Percentiles rank a stretch among this genome's conserved stretches.
Evolutionary conservation across 2,329 filamentous ascomycete genomes (phyloP).

Genomic region (Pseudocercospora musae): DNA sequence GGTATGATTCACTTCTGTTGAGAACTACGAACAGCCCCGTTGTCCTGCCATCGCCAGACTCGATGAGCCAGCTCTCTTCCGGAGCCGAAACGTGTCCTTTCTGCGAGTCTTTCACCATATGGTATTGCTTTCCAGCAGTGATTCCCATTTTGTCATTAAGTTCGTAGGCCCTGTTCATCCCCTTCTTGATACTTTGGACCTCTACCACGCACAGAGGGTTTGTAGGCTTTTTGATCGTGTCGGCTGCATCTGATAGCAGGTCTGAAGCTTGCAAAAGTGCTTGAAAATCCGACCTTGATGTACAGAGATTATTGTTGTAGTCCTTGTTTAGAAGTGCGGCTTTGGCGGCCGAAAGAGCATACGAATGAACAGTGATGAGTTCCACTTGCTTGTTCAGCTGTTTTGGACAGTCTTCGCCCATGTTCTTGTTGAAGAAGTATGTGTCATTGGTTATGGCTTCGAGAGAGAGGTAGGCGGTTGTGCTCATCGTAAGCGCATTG

Average conservation of each 20-base stretch:
- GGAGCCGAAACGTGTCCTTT: background rate
- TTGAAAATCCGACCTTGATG: background rate
- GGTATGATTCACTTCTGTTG: background rate
- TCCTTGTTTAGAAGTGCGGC: background rate
- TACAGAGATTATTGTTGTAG: background rate
- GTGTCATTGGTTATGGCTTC: background rate
- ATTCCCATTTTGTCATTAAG: background rate
- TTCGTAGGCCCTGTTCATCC: background rate
- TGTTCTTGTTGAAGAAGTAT: background rate
- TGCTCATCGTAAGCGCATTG: background rate
- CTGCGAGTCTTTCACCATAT: background rate
- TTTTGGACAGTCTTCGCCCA: background rate
- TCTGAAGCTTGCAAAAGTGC: background rate
- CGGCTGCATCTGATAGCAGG: background rate
- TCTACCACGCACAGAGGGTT: background rate
- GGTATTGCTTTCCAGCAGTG: background rate
- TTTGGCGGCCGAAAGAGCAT: background rate
- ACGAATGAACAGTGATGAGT: background rate
- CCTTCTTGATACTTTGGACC: background rate
- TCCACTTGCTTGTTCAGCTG: background rate
- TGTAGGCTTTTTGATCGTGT: background rate
- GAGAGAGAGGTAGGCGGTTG: background rate
- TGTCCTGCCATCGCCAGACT: background rate
- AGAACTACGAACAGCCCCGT: background rate
- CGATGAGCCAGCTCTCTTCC: background rate